phyloP scores from a whole-genome alignment of 192 early-diverging fungal genomes.

The Coemansia sp. region DNA sequence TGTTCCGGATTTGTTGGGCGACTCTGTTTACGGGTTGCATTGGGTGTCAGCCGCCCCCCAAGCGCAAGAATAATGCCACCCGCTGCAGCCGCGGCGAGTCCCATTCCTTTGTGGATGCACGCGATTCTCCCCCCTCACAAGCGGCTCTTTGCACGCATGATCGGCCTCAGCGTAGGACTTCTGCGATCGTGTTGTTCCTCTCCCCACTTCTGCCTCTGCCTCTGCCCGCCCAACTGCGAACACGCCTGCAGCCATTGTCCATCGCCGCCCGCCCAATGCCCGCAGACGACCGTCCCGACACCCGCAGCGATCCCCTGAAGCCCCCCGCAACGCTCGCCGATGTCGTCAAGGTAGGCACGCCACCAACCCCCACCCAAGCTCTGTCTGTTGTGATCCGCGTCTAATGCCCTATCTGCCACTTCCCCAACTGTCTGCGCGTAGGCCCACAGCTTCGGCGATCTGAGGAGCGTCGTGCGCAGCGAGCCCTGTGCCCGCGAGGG shows the following conservation, averaged over 20 bases:
- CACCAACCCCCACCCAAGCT: no score
- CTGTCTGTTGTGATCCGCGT: conserved; percentile 12
- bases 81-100: neutral
- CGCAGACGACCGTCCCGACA: conserved; percentile 17
- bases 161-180: neutral
- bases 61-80: neutral
- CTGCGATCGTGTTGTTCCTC: neutral
- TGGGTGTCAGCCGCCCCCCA: conserved; percentile 9
- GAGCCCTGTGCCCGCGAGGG: conserved; percentile 52
- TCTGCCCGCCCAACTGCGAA: neutral
- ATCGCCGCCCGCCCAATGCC: neutral
- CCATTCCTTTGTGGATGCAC: neutral
- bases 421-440: conserved; percentile 16
- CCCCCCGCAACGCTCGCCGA: conserved; percentile 24
- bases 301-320: conserved; percentile 19
- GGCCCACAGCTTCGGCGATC: conserved; percentile 33
- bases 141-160: neutral
- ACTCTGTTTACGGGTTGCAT: neutral
- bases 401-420: neutral
- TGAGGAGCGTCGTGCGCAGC: conserved; percentile 16
- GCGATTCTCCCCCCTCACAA: neutral
- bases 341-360: conserved; percentile 30
- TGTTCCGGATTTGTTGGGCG: conserved; percentile 6
- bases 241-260: neutral
- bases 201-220: neutral